These are phyloP conservation scores for Pyrenochaeta sp. DNA, from an alignment of 2,329 filamentous ascomycete genomes.

Conservation along the genomic window DNA sequence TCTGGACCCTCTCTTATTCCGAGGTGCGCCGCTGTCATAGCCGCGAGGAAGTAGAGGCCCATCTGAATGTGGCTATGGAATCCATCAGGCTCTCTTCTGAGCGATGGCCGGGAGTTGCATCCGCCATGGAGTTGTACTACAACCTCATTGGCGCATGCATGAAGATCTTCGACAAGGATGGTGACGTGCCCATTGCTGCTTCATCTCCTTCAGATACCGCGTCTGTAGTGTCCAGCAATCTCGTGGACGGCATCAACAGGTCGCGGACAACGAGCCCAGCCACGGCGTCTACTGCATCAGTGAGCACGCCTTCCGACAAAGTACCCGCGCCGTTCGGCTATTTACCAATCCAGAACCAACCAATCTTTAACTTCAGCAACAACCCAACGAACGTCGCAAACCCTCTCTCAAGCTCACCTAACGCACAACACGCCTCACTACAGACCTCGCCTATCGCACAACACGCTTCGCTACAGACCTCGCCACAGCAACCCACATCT, in stretches of 20 bases:
- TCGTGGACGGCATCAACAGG: conserved; percentile 53
- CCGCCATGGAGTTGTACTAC: conserved; percentile 85
- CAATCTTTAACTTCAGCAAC: conserved; percentile 38
- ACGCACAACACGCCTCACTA: conserved; percentile 27
- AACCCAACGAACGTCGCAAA: conserved; percentile 24
- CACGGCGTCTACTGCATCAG: conserved; percentile 48
- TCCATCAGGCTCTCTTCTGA: conserved; percentile 82
- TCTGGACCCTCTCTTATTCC: conserved; percentile 90
- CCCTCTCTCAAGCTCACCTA: conserved; percentile 30
- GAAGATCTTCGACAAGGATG: conserved; percentile 79
- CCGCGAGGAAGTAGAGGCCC: conserved; percentile 77
- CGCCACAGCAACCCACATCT: conserved; percentile 33
- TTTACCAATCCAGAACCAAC: conserved; percentile 45
- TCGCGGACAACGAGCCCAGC: conserved; percentile 58
- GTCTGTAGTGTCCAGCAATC: conserved; percentile 50
- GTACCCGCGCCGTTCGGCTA: conserved; percentile 47
- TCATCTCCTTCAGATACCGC: conserved; percentile 58
- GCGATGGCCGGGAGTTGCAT: conserved; percentile 89
- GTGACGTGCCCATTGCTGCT: conserved; percentile 59
- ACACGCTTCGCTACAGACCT: conserved; percentile 32
- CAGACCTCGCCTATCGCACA: conserved; percentile 35
- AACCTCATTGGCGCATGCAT: conserved; percentile 86
- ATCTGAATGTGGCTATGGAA: conserved; percentile 78
- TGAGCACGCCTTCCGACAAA: conserved; percentile 49
- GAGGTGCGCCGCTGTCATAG: conserved; percentile 78